Evolutionary conservation across 208 protist species (phyloP).

Genomic region (Acanthamoeba lenticulata): DNA sequence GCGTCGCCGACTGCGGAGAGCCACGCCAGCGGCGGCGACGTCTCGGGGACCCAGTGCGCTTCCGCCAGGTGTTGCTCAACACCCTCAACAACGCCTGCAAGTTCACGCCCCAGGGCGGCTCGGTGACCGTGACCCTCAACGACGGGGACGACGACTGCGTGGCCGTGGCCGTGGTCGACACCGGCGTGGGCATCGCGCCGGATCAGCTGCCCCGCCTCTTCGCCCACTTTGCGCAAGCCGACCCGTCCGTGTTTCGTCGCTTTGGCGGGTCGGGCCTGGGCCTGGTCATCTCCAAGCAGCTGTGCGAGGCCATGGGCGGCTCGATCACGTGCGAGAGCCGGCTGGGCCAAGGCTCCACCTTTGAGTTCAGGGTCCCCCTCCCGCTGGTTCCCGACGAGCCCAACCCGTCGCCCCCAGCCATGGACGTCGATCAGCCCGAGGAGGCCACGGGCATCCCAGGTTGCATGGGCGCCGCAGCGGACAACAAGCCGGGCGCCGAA

Average conservation of each 20-base stretch:
- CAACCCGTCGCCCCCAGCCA: not conserved
- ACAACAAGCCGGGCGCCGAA: not conserved
- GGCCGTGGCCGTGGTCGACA: not conserved
- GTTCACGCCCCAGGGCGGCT: conserved; percentile 65
- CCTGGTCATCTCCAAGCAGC: not conserved
- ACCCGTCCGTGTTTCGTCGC: not conserved
- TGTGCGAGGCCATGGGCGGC: conserved; percentile 4
- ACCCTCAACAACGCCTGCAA: conserved; percentile 65
- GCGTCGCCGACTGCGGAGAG: too few species aligned
- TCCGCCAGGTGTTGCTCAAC: conserved; percentile 71
- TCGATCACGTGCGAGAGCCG: not conserved
- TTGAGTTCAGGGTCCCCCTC: not conserved
- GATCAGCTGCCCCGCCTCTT: not conserved
- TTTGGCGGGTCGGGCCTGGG: conserved; percentile 65
- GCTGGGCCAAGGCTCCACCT: not conserved
- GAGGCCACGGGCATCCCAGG: not conserved
- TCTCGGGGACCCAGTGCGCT: not conserved
- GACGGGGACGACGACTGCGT: not conserved
- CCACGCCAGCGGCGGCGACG: too few species aligned
- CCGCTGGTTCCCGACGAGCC: not conserved
- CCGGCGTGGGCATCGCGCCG: not conserved
- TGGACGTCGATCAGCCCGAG: not conserved
- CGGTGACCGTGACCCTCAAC: not conserved
- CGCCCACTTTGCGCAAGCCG: not conserved
- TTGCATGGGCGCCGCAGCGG: not conserved